Evolutionary conservation across 345 rosid species (phyloP).

Genomic region (Syzygium grande): DNA sequence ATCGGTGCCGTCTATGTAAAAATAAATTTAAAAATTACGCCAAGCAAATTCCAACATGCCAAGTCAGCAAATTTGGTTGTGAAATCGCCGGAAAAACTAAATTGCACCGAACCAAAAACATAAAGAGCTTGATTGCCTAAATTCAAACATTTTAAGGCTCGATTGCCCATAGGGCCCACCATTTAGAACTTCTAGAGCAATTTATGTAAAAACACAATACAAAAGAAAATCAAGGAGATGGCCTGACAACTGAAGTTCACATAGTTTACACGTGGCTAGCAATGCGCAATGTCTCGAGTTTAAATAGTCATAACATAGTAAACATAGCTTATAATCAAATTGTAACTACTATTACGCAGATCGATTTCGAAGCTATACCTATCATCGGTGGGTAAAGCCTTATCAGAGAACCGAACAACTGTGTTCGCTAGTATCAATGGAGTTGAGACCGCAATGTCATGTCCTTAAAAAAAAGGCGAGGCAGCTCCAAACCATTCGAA

Average conservation of each 20-base stretch:
- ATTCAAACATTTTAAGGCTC: neutral
- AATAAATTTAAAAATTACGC: no score
- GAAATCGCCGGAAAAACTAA: neutral
- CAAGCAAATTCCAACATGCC: neutral
- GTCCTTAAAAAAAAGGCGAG: no score
- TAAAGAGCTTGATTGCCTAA: neutral
- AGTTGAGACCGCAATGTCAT: no score
- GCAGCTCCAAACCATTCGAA: neutral
- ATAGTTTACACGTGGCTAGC: no score
- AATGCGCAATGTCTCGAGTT: no score
- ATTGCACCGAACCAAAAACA: no score
- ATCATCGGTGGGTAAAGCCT: no score
- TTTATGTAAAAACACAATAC: neutral
- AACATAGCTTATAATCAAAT: neutral
- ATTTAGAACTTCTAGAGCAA: neutral
- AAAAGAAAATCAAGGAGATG: neutral
- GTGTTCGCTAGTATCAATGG: no score
- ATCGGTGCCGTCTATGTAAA: no score
- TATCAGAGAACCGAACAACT: no score
- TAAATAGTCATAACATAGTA: accelerated
- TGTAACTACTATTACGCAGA: no score
- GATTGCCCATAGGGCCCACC: neutral
- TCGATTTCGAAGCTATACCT: no score
- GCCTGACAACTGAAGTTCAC: neutral
- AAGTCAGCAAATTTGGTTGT: accelerated